A percentile compares a stretch with the other conserved stretches of the same genome.
These are phyloP conservation scores for Climacium dendroides DNA, from an alignment of 225 moss, liverwort and hornwort genomes.

Conservation along the genomic window DNA sequence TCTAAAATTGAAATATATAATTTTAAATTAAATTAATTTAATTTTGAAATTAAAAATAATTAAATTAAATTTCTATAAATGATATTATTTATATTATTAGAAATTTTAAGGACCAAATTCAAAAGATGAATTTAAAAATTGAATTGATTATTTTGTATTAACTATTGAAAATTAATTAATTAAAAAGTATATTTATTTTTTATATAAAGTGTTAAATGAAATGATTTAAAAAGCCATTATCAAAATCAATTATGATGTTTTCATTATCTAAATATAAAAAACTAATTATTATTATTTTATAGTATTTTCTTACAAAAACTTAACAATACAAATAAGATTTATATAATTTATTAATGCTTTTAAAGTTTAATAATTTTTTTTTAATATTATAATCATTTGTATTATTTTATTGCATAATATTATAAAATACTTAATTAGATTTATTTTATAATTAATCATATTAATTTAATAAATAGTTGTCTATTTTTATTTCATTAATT, in stretches of 20 bases:
- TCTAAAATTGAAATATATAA: not conserved
- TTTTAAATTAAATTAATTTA: too few relatives aligned
- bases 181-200: rapidly evolving
- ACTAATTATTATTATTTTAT: not conserved
- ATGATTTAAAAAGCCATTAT: too few relatives aligned
- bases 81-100: not conserved
- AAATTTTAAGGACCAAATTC: not conserved
- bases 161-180: not conserved
- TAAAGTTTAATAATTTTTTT: not conserved
- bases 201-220: not conserved
- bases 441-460: not conserved
- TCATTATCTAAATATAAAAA: not conserved
- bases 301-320: not conserved
- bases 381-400: rapidly evolving
- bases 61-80: not conserved
- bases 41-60: not conserved
- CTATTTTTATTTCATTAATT: not conserved
- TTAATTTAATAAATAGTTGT: not conserved
- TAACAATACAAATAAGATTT: not conserved
- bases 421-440: too few relatives aligned
- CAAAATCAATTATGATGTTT: not conserved
- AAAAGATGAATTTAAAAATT: rapidly evolving
- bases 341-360: not conserved
- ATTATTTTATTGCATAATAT: not conserved
- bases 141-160: not conserved